A percentile compares a stretch with the other conserved stretches of the same genome.
Evolutionary conservation across 148 eudicot species (phyloP).

Genomic region (Polygonum maritimum): DNA sequence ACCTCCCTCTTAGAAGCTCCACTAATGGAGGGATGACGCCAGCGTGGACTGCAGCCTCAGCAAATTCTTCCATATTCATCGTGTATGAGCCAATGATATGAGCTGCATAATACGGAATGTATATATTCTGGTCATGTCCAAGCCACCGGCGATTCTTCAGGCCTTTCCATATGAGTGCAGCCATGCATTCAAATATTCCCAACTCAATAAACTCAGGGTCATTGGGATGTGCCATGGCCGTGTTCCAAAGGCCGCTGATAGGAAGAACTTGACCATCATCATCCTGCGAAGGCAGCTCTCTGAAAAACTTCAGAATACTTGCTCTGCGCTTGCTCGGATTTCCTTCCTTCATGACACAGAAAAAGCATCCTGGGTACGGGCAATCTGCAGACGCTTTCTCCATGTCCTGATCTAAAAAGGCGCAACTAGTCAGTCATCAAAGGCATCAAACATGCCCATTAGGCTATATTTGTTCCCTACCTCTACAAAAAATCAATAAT

Average conservation of each 20-base stretch:
- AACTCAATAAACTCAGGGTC: conserved; percentile 96
- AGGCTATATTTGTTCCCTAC: neutral
- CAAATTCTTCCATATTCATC: conserved; percentile 95
- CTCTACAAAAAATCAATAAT: neutral
- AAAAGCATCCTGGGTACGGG: conserved; percentile 96
- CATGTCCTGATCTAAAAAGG: conserved; percentile 22
- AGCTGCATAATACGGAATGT: conserved; percentile 95
- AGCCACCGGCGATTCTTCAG: conserved; percentile 92
- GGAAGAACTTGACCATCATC: conserved; percentile 98
- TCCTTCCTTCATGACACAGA: conserved; percentile 93
- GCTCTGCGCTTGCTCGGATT: conserved; percentile 85
- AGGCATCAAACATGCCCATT: neutral
- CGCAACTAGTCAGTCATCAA: neutral
- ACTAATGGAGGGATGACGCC: conserved; percentile 84
- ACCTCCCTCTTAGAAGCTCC: conserved; percentile 84
- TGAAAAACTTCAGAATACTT: conserved; percentile 75
- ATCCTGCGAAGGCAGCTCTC: conserved; percentile 95
- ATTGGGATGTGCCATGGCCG: conserved; percentile 99
- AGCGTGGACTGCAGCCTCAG: conserved; percentile 73
- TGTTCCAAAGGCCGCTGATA: conserved; percentile 97
- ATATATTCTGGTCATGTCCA: conserved; percentile 88
- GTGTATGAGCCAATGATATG: conserved; percentile 98
- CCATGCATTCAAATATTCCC: conserved; percentile 93
- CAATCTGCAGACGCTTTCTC: conserved; percentile 70
- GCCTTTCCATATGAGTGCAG: conserved; percentile 95